phyloP scores from a whole-genome alignment of 495 filamentous ascomycete genomes.

The Neurospora sp. region DNA sequence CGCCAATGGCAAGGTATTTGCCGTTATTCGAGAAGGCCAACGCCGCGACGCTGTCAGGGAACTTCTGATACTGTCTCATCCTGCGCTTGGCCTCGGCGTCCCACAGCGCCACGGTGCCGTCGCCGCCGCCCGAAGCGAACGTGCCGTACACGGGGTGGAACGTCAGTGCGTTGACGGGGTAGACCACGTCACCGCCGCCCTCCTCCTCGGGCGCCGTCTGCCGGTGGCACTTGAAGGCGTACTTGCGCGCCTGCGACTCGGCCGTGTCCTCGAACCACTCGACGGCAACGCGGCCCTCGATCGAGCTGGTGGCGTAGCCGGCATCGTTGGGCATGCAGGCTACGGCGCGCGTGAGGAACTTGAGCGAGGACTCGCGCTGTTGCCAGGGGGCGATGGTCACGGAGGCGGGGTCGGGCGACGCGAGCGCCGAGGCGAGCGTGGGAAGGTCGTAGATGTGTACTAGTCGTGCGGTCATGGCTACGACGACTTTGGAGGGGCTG shows the following conservation, averaged over 20 bases:
- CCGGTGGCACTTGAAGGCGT: constrained; percentile 97
- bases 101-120: constrained; percentile 92
- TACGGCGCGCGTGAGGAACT: constrained; percentile 89
- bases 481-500: constrained; percentile 73
- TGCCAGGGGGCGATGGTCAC: constrained; percentile 70
- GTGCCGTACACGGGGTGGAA: constrained; percentile 90
- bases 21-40: constrained; percentile 71
- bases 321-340: constrained; percentile 95
- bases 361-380: constrained; percentile 78
- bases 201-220: constrained; percentile 41
- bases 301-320: constrained; percentile 78
- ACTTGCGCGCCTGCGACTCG: constrained; percentile 81
- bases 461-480: constrained; percentile 88
- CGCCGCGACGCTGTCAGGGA: constrained; percentile 64
- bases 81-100: constrained; percentile 86
- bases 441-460: constrained; percentile 88
- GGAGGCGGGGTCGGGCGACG: constrained; percentile 29
- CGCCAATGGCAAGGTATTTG: constrained; percentile 69
- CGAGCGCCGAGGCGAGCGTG: constrained; percentile 46
- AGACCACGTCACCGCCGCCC: constrained; percentile 75
- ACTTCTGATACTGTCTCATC: constrained; percentile 81
- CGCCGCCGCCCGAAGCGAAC: constrained; percentile 87
- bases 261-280: constrained; percentile 91
- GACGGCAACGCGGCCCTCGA: constrained; percentile 89
- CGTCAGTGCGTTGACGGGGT: constrained; percentile 85